A percentile compares a stretch with the other conserved stretches of the same genome.
phyloP scores from a whole-genome alignment of 768 basidiomycete genomes.

The Neoboletus magnificus region DNA sequence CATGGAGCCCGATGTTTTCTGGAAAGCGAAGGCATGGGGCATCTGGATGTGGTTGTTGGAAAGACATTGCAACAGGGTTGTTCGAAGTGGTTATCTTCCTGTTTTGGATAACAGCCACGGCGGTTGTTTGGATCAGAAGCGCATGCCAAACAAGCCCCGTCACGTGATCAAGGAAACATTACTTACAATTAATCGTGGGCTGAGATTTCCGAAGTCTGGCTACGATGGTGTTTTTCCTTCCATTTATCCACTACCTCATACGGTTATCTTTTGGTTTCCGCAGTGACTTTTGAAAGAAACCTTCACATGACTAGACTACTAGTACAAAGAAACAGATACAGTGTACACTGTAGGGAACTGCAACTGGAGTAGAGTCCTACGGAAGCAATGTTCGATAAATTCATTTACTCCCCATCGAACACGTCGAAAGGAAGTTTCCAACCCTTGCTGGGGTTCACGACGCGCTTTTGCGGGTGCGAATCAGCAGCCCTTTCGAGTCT shows the following conservation, averaged over 20 bases:
- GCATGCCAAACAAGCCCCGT: conserved; percentile 24
- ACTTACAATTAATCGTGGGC: no score
- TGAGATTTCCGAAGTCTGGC: no score
- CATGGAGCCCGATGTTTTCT: conserved; percentile 56
- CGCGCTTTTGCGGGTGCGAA: conserved; percentile 53
- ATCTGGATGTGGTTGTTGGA: conserved; percentile 51
- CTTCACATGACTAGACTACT: no score
- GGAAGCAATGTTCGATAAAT: not conserved
- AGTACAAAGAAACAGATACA: not conserved
- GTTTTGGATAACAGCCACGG: conserved; percentile 9
- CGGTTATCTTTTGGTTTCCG: no score
- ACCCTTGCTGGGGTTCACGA: conserved; percentile 53
- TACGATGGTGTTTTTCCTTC: no score
- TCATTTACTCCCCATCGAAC: conserved; percentile 44
- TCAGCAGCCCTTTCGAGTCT: conserved; percentile 38
- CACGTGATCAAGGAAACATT: conserved; percentile 7
- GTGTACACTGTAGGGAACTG: not conserved
- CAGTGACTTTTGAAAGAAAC: no score
- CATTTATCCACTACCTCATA: no score
- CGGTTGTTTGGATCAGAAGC: conserved; percentile 32
- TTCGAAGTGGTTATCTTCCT: conserved; percentile 1
- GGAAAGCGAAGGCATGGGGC: conserved; percentile 70
- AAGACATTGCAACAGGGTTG: conserved; percentile 23
- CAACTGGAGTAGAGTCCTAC: not conserved
- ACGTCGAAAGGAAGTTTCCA: conserved; percentile 65